Conservation (phyloP, 1,284 basidiomycete genomes). For the Mycena citricolor region DNA sequence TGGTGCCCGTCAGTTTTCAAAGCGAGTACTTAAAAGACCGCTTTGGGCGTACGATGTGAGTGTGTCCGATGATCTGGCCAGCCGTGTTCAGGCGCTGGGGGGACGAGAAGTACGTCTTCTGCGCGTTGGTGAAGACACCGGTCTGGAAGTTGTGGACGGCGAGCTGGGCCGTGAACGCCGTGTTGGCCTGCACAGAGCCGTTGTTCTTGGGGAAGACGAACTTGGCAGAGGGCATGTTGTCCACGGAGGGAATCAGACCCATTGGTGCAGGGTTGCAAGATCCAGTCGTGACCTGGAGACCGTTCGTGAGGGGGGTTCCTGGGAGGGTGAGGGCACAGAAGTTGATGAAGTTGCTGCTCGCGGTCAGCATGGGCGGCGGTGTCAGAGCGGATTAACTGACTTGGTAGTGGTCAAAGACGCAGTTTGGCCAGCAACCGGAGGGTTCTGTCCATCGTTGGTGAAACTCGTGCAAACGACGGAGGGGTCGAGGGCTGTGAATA, state of each 20-base stretch:
- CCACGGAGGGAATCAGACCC: constrained; percentile 53
- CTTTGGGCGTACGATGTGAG: constrained; percentile 67
- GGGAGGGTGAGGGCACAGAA: constrained; percentile 50
- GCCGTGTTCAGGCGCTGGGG: constrained; percentile 52
- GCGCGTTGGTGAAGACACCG: constrained; percentile 55
- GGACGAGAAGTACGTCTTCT: constrained; percentile 54
- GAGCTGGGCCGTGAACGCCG: constrained; percentile 50
- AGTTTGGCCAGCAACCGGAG: constrained; percentile 43
- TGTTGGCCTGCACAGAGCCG: constrained; percentile 42
- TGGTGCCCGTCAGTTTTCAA: no score
- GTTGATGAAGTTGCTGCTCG: constrained; percentile 74
- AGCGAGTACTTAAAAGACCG: no score
- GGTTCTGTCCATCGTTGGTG: constrained; percentile 23
- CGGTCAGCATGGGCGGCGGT: no score
- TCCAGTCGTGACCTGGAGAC: constrained; percentile 57
- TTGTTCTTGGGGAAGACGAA: constrained; percentile 49
- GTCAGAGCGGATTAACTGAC: constrained; percentile 73
- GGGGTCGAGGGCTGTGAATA: constrained; percentile 14
- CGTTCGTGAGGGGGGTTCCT: constrained; percentile 58
- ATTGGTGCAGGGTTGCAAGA: constrained; percentile 64
- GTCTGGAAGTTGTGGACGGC: constrained; percentile 42
- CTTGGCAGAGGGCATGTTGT: constrained; percentile 60
- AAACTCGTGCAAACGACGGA: constrained; percentile 5
- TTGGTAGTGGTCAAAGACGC: constrained; percentile 57
- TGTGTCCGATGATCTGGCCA: constrained; percentile 60